phyloP scores from a whole-genome alignment of 2,329 filamentous ascomycete species.

The Penicillium sp. region DNA sequence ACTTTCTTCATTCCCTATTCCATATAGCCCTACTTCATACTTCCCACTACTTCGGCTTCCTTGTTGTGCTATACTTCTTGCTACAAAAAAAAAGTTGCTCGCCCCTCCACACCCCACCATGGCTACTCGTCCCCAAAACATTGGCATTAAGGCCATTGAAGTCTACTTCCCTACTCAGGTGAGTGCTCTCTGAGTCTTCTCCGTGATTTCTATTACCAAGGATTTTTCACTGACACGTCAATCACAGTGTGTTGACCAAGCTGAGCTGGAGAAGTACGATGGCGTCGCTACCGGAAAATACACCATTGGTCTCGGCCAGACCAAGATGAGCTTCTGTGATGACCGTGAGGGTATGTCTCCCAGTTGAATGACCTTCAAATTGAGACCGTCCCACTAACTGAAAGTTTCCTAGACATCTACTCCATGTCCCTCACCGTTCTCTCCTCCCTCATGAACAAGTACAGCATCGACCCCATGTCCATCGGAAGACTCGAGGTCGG shows the following conservation, averaged over 20 bases:
- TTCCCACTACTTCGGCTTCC: conserved; percentile 1
- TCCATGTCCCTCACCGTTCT: conserved; percentile 75
- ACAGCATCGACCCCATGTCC: conserved; percentile 73
- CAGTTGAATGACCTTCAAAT: neutral
- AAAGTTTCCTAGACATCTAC: conserved; percentile 69
- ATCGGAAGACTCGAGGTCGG: conserved; percentile 80
- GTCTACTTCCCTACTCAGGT: conserved; percentile 86
- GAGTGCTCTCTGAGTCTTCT: conserved; percentile 34
- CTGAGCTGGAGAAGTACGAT: conserved; percentile 81
- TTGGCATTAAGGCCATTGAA: conserved; percentile 91
- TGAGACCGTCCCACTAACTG: conserved; percentile 10
- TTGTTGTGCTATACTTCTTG: conserved; percentile 7
- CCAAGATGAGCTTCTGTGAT: conserved; percentile 89
- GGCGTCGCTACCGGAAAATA: conserved; percentile 78
- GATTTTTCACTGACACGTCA: conserved; percentile 5
- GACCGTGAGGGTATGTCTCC: conserved; percentile 69
- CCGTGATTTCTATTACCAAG: no score
- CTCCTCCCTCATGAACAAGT: conserved; percentile 75
- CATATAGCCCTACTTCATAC: neutral
- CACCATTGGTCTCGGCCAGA: conserved; percentile 86
- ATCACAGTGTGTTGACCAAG: conserved; percentile 73
- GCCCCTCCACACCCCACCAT: conserved; percentile 46
- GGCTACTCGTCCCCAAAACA: conserved; percentile 75
- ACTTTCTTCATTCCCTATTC: conserved; percentile 1
- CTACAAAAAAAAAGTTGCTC: neutral